A percentile compares a stretch with the other conserved stretches of the same genome.
Evolutionary conservation across 2,329 filamentous ascomycete genomes (phyloP).

Genomic region (Clonostachys solani): DNA sequence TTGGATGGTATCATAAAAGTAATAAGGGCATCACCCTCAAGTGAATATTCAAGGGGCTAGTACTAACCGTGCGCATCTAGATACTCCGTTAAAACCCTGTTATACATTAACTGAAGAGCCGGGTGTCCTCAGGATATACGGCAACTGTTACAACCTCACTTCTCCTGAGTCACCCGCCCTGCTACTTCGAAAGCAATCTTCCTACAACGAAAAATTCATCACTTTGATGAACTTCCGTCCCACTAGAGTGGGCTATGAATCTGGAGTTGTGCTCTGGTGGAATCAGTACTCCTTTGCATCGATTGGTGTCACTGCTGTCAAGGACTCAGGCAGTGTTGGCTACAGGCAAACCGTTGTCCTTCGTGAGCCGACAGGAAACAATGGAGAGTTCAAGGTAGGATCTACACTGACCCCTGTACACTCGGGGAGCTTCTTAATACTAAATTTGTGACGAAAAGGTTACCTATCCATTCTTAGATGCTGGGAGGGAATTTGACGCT

Average conservation of each 20-base stretch:
- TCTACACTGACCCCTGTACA: no score
- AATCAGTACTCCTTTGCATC: slow-evolving; percentile 35
- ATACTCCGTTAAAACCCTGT: slow-evolving; percentile 11
- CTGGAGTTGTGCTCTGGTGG: slow-evolving; percentile 50
- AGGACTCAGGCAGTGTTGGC: not conserved
- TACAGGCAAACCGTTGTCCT: not conserved
- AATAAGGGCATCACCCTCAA: not conserved
- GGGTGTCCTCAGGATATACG: slow-evolving; percentile 40
- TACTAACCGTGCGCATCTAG: not conserved
- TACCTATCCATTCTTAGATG: no score
- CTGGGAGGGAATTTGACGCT: no score
- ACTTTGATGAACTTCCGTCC: slow-evolving; percentile 41
- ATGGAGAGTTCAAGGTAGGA: not conserved
- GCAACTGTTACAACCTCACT: slow-evolving; percentile 45
- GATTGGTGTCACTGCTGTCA: slow-evolving; percentile 16
- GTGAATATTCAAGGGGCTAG: no score
- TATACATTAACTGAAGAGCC: slow-evolving; percentile 39
- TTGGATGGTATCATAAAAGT: not conserved
- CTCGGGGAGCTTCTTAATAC: no score
- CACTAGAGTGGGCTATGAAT: slow-evolving; percentile 35
- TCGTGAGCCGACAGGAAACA: not conserved
- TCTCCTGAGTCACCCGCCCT: slow-evolving; percentile 46
- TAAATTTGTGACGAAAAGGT: no score
- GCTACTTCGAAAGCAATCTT: slow-evolving; percentile 48
- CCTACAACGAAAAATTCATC: slow-evolving; percentile 33